phyloP scores from a whole-genome alignment of 2,329 filamentous ascomycete species.

The Colletotrichum spinosum region DNA sequence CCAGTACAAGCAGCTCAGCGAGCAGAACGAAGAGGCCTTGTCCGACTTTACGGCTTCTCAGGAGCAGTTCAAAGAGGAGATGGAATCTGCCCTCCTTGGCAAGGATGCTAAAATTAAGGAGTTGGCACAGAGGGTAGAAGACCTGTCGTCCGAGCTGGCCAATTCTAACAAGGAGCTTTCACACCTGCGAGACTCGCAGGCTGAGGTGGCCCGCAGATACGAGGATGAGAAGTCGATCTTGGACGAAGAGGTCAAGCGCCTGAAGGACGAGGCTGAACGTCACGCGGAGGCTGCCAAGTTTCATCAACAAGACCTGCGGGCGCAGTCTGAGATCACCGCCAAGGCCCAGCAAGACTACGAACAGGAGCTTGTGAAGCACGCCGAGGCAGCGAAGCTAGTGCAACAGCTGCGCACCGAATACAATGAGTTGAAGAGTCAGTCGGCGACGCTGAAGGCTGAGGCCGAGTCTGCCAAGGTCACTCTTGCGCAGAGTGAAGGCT shows the following conservation, averaged over 20 bases:
- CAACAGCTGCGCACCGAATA: slow-evolving; percentile 83
- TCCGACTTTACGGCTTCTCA: slow-evolving; percentile 82
- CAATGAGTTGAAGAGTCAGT: slow-evolving; percentile 84
- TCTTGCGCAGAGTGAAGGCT: slow-evolving; percentile 83
- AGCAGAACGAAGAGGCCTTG: slow-evolving; percentile 87
- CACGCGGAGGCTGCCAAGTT: slow-evolving; percentile 83
- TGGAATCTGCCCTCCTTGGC: slow-evolving; percentile 78
- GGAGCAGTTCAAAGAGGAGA: slow-evolving; percentile 89
- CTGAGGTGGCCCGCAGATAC: slow-evolving; percentile 75
- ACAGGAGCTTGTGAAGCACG: slow-evolving; percentile 92
- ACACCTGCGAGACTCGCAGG: slow-evolving; percentile 81
- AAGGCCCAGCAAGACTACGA: slow-evolving; percentile 97
- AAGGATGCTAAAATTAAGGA: slow-evolving; percentile 86
- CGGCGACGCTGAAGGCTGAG: slow-evolving; percentile 80
- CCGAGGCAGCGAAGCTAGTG: slow-evolving; percentile 89
- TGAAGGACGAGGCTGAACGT: slow-evolving; percentile 87
- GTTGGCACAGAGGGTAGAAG: slow-evolving; percentile 84
- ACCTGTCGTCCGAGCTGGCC: slow-evolving; percentile 84
- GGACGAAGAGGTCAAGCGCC: slow-evolving; percentile 80
- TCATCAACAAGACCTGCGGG: slow-evolving; percentile 91
- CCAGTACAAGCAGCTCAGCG: slow-evolving; percentile 89
- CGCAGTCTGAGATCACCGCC: slow-evolving; percentile 92
- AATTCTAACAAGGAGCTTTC: slow-evolving; percentile 86
- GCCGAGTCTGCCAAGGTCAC: slow-evolving; percentile 87
- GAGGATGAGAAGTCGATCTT: slow-evolving; percentile 86